These are phyloP conservation scores for Mucor plumbeus DNA, from an alignment of 371 early-diverging fungal genomes.

Conservation along the genomic window DNA sequence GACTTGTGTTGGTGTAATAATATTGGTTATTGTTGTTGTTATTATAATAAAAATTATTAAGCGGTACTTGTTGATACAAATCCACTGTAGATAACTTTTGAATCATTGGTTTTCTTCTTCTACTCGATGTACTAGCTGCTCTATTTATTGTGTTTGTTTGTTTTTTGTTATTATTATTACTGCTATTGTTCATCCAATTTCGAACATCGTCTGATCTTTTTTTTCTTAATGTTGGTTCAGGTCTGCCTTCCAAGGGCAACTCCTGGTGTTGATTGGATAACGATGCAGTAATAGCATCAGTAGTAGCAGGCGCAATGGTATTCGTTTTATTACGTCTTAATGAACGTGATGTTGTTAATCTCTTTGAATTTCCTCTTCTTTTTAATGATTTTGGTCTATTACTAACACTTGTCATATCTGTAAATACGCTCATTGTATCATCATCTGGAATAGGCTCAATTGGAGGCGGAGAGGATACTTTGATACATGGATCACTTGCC, in stretches of 20 bases:
- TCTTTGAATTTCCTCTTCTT: constrained; percentile 23
- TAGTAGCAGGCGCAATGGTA: constrained; percentile 17
- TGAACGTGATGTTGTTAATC: constrained; percentile 11
- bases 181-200: constrained; percentile 39
- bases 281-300: constrained; percentile 10
- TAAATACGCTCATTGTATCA: constrained; percentile 39
- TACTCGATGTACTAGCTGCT: constrained; percentile 4
- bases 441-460: constrained; percentile 56
- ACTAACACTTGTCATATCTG: constrained; percentile 53
- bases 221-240: constrained; percentile 29
- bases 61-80: not conserved
- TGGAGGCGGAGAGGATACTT: constrained; percentile 38
- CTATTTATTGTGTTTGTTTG: not conserved
- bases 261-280: constrained; percentile 22
- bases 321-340: constrained; percentile 15
- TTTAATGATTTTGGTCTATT: constrained; percentile 29
- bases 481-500: constrained; percentile 36
- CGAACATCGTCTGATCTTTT: constrained; percentile 51
- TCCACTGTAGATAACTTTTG: constrained; percentile 1
- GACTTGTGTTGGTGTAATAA: not conserved
- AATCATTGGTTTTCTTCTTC: constrained; percentile 23
- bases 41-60: not conserved
- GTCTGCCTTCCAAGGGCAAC: constrained; percentile 31
- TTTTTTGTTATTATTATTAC: not conserved
- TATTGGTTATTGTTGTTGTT: not conserved